Evolutionary conservation across 331 rosid species (phyloP), one percentile per base, ranked within the genome.

Genomic region (Malus hybrid): DNA sequence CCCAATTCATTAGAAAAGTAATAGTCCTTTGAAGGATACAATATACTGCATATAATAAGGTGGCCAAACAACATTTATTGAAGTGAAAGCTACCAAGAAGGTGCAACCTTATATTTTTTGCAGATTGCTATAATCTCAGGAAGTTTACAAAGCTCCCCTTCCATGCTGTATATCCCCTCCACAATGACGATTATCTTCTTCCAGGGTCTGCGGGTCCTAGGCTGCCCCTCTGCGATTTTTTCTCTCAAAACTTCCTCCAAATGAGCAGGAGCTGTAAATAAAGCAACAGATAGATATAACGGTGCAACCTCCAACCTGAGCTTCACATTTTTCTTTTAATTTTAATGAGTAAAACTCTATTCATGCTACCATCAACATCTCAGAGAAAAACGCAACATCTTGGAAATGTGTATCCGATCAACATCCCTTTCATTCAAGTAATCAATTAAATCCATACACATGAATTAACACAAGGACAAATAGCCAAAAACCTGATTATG

Each of bases 81-180:
- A 73, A 31, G 14, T 52, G 19, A 65, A 48, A n/a, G 50, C 63
- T 63, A 5, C 70, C 46, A 48, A 74, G 33, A 12, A 55, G 65
- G 12, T 33, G 52, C 31, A 46, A 87, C 90, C 90, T 86, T 84
- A 19, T 79, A 86, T 69, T 81, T 81, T 75, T 86, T 86, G 86
- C 90, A 86, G 36, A 86, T 64, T 34, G 88, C 71, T 52, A 84
- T 80, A 62, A 86, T 74, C 85, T 84, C 90, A 33, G 88, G 88
- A 84, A 86, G 90, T 71, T 86, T 79, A 74, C 86, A 86, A 66
- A 86, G 86, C 75, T 84, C 88, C 72, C 88, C 90, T 77, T 86
- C 90, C 90, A 86, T 86, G 44, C 88, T 86, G 75, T 86, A 86
- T 76, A 86, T 86, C 33, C 90, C 90, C 77, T 86, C 90, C 56